A percentile compares a stretch with the other conserved stretches of the same genome.
These are phyloP conservation scores for Cyclocybe aegerita DNA, from an alignment of 768 basidiomycete genomes.

Conservation along the genomic window DNA sequence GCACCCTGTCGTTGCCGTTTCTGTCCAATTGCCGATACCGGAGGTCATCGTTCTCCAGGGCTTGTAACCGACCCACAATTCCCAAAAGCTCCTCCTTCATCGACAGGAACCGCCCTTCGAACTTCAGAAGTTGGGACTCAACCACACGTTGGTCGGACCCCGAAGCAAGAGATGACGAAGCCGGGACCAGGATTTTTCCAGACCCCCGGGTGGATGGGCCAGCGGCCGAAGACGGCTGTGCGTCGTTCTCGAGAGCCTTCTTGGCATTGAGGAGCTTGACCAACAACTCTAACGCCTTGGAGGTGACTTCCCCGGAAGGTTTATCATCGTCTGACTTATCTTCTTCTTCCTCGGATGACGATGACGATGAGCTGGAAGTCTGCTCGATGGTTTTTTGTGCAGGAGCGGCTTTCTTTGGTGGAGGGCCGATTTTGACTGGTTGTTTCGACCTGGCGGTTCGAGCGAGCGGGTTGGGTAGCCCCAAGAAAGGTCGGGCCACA, in stretches of 20 bases:
- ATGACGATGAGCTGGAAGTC: background rate
- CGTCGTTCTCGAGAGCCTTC: conserved; percentile 3
- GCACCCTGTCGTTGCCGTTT: background rate
- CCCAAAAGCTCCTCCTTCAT: conserved; percentile 13
- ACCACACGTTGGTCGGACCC: background rate
- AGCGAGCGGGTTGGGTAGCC: too few relatives aligned
- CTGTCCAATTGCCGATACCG: background rate
- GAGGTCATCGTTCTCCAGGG: conserved; percentile 5
- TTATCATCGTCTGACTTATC: background rate
- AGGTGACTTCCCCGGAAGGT: conserved; percentile 6
- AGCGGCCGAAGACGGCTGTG: background rate
- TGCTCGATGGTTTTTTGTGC: too few relatives aligned
- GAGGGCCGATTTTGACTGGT: too few relatives aligned
- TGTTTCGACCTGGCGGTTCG: too few relatives aligned
- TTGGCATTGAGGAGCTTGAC: conserved; percentile 14
- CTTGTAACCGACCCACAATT: conserved; percentile 14
- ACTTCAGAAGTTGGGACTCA: conserved; percentile 7
- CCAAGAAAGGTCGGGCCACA: too few relatives aligned
- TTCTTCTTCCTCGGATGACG: background rate
- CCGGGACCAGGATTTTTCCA: background rate
- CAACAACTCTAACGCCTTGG: conserved; percentile 14
- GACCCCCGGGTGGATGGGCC: background rate
- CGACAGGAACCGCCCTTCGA: conserved; percentile 13
- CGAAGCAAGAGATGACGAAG: background rate
- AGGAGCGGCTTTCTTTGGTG: too few relatives aligned